Percentiles rank a stretch among this genome's conserved stretches.
Evolutionary conservation across 257 asterid genomes (phyloP).

Genomic region (Plantago major): DNA sequence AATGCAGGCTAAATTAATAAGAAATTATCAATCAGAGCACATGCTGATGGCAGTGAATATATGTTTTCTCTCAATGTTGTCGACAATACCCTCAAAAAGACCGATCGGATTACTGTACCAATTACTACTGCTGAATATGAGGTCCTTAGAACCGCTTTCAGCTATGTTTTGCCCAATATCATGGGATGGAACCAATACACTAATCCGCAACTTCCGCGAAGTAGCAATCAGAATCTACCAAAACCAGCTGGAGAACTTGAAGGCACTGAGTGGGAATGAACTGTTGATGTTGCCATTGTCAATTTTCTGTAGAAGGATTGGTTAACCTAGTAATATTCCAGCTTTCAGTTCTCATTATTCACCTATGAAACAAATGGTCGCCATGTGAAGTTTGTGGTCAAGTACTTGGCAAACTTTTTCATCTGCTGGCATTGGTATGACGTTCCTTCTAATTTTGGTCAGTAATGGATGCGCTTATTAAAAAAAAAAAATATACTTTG

Average conservation of each 20-base stretch:
- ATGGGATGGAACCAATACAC: slow-evolving; percentile 79
- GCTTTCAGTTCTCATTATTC: too few species aligned
- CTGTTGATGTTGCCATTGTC: not conserved
- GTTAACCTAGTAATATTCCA: too few species aligned
- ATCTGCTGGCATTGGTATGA: too few species aligned
- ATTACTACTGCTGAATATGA: slow-evolving; percentile 89
- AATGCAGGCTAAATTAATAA: slow-evolving; percentile 92
- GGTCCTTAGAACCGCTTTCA: slow-evolving; percentile 78
- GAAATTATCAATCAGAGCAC: slow-evolving; percentile 73
- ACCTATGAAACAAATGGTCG: too few species aligned
- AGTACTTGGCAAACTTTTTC: too few species aligned
- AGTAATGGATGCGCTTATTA: too few species aligned
- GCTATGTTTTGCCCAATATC: slow-evolving; percentile 86
- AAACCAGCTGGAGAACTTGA: slow-evolving; percentile 30
- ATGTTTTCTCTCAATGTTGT: slow-evolving; percentile 70
- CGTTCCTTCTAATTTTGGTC: too few species aligned
- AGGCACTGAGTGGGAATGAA: slow-evolving; percentile 79
- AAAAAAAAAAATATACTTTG: too few species aligned
- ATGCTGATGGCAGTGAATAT: slow-evolving; percentile 73
- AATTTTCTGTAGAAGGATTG: too few species aligned
- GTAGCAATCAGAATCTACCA: slow-evolving; percentile 26
- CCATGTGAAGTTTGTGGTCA: too few species aligned
- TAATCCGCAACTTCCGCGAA: slow-evolving; percentile 24
- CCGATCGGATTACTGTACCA: slow-evolving; percentile 73
- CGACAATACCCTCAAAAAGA: slow-evolving; percentile 59